Conservation (phyloP, 1,139 yeast species). For the Scheffersomyces illinoinensis region DNA sequence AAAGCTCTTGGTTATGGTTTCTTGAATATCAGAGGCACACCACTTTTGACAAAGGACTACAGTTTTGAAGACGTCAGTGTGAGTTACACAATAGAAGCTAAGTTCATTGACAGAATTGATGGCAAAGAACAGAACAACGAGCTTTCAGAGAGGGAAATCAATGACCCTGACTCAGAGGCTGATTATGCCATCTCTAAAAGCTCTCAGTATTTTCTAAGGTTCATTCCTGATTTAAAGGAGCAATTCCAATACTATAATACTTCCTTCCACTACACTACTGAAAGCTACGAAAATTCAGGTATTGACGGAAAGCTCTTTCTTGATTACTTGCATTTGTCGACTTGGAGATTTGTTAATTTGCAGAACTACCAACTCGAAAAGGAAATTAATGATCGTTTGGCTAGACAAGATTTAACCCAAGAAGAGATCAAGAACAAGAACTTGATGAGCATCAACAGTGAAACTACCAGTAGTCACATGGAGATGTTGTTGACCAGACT, state of each 20-base stretch:
- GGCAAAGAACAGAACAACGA: conserved; percentile 26
- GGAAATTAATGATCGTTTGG: conserved; percentile 37
- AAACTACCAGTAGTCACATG: conserved; percentile 3
- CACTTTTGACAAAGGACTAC: conserved; percentile 43
- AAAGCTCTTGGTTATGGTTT: conserved; percentile 49
- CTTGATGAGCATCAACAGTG: conserved; percentile 16
- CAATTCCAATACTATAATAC: conserved; percentile 30
- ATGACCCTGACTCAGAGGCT: conserved; percentile 33
- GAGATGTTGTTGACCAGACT: not conserved
- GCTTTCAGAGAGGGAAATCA: conserved; percentile 38
- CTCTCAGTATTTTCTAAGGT: conserved; percentile 41
- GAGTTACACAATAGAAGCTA: conserved; percentile 45
- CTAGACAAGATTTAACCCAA: conserved; percentile 25
- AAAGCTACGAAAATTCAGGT: conserved; percentile 31
- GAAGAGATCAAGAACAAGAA: conserved; percentile 38
- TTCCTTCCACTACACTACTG: conserved; percentile 23
- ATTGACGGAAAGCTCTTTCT: conserved; percentile 38
- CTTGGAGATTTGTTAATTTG: conserved; percentile 37
- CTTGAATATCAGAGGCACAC: conserved; percentile 42
- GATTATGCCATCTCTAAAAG: conserved; percentile 40
- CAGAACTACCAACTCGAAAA: conserved; percentile 32
- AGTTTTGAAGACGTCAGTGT: conserved; percentile 44
- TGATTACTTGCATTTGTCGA: conserved; percentile 23
- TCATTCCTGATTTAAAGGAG: conserved; percentile 39
- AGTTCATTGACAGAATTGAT: conserved; percentile 42